phyloP scores from a whole-genome alignment of 306 rosid genomes.

The Biancaea sappan region DNA sequence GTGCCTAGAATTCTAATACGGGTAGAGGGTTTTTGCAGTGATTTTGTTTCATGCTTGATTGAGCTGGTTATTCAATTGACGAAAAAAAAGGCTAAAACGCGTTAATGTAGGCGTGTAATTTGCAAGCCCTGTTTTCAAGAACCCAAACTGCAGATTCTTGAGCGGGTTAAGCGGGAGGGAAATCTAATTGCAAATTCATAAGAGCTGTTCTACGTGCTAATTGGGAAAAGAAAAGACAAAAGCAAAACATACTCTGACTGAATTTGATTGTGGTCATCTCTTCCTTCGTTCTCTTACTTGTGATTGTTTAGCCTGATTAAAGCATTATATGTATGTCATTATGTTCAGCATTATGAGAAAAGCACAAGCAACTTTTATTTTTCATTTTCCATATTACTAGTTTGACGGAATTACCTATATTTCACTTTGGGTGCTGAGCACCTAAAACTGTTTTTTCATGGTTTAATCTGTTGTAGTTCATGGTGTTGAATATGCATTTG shows the following conservation, averaged over 20 bases:
- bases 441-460: background rate
- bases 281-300: background rate
- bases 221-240: background rate
- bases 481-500: conserved; percentile 88
- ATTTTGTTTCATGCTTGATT: conserved; percentile 3
- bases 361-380: no score
- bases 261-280: background rate
- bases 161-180: background rate
- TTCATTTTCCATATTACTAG: background rate
- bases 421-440: background rate
- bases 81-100: conserved; percentile 23
- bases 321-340: conserved; percentile 1
- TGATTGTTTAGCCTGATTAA: background rate
- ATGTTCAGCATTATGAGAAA: background rate
- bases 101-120: background rate
- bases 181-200: background rate
- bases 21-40: background rate
- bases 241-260: conserved; percentile 1
- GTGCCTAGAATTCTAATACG: background rate
- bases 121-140: conserved; percentile 11
- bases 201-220: background rate
- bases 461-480: conserved; percentile 57
- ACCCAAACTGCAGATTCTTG: background rate
- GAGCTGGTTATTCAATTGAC: conserved; percentile 19
- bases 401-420: background rate